A percentile compares a stretch with the other conserved stretches of the same genome.
Evolutionary conservation across 2,329 filamentous ascomycete genomes (phyloP).

Genomic region (Penicillium sp.): DNA sequence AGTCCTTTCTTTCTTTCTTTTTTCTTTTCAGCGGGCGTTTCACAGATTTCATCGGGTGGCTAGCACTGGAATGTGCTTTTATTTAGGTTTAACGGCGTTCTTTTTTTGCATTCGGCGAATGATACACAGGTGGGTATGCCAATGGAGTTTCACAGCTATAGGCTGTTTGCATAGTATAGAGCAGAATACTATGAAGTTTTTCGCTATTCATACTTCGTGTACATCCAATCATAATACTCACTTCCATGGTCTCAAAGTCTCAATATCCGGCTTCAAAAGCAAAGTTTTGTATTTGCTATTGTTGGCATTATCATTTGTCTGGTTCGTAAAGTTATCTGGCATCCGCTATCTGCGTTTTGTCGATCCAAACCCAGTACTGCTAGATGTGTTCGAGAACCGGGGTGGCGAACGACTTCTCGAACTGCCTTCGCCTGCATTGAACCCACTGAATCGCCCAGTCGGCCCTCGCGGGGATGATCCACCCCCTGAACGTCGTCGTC

Average conservation of each 20-base stretch:
- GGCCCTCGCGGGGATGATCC: constrained; percentile 17
- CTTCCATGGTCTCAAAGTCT: no score
- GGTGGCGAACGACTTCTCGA: constrained; percentile 33
- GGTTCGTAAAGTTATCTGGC: not conserved
- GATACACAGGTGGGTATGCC: not conserved
- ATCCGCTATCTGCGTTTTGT: constrained; percentile 40
- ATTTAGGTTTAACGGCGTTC: not conserved
- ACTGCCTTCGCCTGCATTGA: constrained; percentile 36
- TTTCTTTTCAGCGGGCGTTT: not conserved
- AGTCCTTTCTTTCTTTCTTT: constrained; percentile 8
- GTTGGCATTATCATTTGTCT: not conserved
- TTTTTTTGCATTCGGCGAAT: not conserved
- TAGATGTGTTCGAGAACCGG: constrained; percentile 32
- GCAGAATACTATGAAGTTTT: not conserved
- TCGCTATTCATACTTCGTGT: not conserved
- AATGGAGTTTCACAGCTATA: not conserved
- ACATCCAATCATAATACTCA: no score
- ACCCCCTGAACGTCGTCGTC: constrained; percentile 29
- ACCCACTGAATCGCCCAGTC: constrained; percentile 13
- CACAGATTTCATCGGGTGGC: not conserved
- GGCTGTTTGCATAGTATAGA: not conserved
- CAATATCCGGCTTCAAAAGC: not conserved
- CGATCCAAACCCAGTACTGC: constrained; percentile 49
- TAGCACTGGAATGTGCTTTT: not conserved
- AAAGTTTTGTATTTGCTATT: not conserved